Base-by-base conservation (phyloP, 441 rosid genomes). In the Pelargonium hybrid region DNA sequence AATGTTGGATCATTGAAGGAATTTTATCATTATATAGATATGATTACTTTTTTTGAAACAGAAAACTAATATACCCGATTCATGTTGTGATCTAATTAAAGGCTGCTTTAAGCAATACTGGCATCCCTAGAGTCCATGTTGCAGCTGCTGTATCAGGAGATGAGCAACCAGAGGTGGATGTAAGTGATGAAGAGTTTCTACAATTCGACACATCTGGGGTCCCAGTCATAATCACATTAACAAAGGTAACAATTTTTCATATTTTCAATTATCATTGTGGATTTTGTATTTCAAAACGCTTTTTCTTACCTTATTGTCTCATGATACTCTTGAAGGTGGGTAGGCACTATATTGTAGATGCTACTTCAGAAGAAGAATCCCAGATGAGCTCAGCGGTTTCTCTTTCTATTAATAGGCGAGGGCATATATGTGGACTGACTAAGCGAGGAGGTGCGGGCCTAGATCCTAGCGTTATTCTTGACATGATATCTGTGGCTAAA, bases 81-180 rank as follows among this genome's bases (percentile, higher is more conserved):
- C 56, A 48, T 48, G 56, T 14, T 48, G 13, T 69, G 23, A 34
- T 64, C 2, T 47, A 23, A 39, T 68, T 69, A 50, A 76, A 93
- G 98, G 97, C 97, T 81, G 97, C 97, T 62, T 79, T 93, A 80
- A 86, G 89, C 84, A 91, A 89, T 84, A 88, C 96, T 1, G 91
- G 86, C 75, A 84, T 93, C 66, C 98, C 97, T 72, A 87, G 79
- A 76, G 92, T 89, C 45, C 69, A 83, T 10, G 85, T 89, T 31
- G 78, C 89, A 71, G 87, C 85, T 1, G 84, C 80, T 72, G 73
- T 80, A 4, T 73, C 85, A 1, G 75, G 77, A 45, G 92, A 88
- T 76, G 96, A 86, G 71, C 90, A 88, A 77, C 98, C 94, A 2
- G 86, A 91, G 80, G 83, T 93, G 67, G 90, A 89, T 84, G 86